Conservation (phyloP, 2,329 filamentous ascomycete genomes). For the Talaromyces sp. region DNA sequence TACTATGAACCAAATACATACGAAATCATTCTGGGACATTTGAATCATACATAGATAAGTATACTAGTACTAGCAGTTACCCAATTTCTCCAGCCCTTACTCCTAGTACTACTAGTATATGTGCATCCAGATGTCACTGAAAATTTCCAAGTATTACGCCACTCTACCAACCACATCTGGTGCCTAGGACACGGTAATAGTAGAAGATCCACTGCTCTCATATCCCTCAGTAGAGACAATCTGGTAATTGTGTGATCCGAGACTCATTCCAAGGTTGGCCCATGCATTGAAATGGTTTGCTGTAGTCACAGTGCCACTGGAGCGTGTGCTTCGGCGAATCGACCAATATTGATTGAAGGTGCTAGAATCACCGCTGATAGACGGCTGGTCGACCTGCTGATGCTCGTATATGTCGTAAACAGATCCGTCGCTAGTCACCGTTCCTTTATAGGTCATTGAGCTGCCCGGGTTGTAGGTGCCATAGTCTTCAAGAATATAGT, state of each 20-base stretch:
- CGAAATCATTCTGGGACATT: too few species aligned
- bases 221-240: slow-evolving; percentile 50
- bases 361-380: slow-evolving; percentile 40
- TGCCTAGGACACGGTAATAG: slow-evolving; percentile 39
- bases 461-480: slow-evolving; percentile 36
- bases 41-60: too few species aligned
- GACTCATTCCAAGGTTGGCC: slow-evolving; percentile 33
- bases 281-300: slow-evolving; percentile 43
- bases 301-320: slow-evolving; percentile 39
- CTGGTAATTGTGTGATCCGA: slow-evolving; percentile 43
- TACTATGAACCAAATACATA: too few species aligned
- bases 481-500: slow-evolving; percentile 42
- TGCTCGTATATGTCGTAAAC: slow-evolving; percentile 44
- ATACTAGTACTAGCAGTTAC: too few species aligned
- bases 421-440: slow-evolving; percentile 39
- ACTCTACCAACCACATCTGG: too few species aligned
- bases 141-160: too few species aligned
- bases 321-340: slow-evolving; percentile 40
- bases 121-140: too few species aligned
- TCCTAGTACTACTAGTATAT: too few species aligned
- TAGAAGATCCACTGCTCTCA: slow-evolving; percentile 41
- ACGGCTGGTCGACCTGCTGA: slow-evolving; percentile 42
- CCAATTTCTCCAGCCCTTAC: too few species aligned
- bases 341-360: slow-evolving; percentile 51
- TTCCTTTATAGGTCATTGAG: slow-evolving; percentile 35